Evolutionary conservation across 2,329 filamentous ascomycete species (phyloP).

Genomic region (Fusarium sarcochroum): DNA sequence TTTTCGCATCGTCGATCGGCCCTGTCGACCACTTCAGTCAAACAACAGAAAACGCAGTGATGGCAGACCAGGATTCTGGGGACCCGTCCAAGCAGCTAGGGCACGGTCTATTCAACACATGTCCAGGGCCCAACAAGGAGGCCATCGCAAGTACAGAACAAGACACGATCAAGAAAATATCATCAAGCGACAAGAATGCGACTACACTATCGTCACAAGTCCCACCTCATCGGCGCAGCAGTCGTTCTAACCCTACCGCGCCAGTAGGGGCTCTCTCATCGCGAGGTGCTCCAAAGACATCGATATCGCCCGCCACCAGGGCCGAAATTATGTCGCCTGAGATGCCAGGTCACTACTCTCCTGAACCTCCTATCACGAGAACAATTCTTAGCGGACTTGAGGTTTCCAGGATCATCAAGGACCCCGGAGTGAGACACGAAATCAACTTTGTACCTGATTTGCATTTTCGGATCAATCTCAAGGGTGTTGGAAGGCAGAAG

Average conservation of each 20-base stretch:
- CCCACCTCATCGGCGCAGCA: constrained; percentile 55
- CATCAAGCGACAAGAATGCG: constrained; percentile 54
- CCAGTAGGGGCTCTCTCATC: constrained; percentile 51
- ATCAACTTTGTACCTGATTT: constrained; percentile 96
- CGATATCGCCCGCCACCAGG: constrained; percentile 49
- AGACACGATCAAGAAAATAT: constrained; percentile 56
- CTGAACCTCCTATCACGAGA: constrained; percentile 87
- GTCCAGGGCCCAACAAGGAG: constrained; percentile 60
- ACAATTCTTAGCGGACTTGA: constrained; percentile 90
- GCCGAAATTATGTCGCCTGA: constrained; percentile 41
- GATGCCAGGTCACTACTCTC: constrained; percentile 43
- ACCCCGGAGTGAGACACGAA: constrained; percentile 88
- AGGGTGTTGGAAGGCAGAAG: constrained; percentile 85
- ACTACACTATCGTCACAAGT: constrained; percentile 55
- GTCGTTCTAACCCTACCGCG: constrained; percentile 49
- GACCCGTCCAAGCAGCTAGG: constrained; percentile 55
- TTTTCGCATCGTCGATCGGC: too few species aligned
- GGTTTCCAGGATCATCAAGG: constrained; percentile 83
- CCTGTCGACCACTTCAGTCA: too few species aligned
- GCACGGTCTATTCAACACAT: constrained; percentile 56
- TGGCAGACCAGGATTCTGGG: constrained; percentile 64
- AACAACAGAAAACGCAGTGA: too few species aligned
- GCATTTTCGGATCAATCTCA: constrained; percentile 90
- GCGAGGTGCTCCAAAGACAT: constrained; percentile 54
- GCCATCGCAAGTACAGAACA: constrained; percentile 61